Evolutionary conservation across 495 filamentous ascomycete species (phyloP), one percentile per base, ranked within the genome.

Genomic region (Penicillium simplicissimum): DNA sequence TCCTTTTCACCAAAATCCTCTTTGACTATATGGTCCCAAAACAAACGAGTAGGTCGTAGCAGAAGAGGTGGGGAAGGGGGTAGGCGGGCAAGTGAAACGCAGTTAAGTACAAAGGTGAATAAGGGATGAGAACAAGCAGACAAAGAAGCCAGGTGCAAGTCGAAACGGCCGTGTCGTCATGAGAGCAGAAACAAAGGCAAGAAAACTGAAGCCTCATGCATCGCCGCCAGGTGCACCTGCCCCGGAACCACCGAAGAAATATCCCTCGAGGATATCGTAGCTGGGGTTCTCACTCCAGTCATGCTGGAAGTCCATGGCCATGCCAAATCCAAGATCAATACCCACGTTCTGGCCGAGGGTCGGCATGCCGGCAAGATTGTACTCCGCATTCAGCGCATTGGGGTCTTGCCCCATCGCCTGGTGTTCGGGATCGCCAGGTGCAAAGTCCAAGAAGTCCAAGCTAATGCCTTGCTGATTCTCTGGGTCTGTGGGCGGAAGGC

Each of bases 241-340:
- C 25, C 76, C 76, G 37, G 70, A 71, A 25, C 77, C 77, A 19
- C 93, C 93, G 77, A 97, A 97, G 79, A 94, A 97, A 71, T 94
- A 96, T 0, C 91, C 93, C 73, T 96, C 91, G 71, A 96, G 90
- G 33, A 96, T 74, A 82, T 96, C 92, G 65, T 94, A 84, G 58
- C 88, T 88, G 58, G 84, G 81, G 25, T 88, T 90, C 52, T 94
- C 91, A 59, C 84, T 88, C 77, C 89, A 92, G 71, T 94, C 90
- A 74, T 93, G 89, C 67, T 89, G 86, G 64, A 85, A 79, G 23
- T 88, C 90, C 43, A 89, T 84, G 63, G 87, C 88, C 63, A 91
- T 79, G 21, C 89, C 89, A 65, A 93, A 90, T 0, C 90, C 90
- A 49, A 94, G 76, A 62, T 91, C 88, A 73, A 91, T 84, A 33